Base-by-base conservation (phyloP, 2,329 filamentous ascomycete species). In the Pseudogymnoascus sp. region DNA sequence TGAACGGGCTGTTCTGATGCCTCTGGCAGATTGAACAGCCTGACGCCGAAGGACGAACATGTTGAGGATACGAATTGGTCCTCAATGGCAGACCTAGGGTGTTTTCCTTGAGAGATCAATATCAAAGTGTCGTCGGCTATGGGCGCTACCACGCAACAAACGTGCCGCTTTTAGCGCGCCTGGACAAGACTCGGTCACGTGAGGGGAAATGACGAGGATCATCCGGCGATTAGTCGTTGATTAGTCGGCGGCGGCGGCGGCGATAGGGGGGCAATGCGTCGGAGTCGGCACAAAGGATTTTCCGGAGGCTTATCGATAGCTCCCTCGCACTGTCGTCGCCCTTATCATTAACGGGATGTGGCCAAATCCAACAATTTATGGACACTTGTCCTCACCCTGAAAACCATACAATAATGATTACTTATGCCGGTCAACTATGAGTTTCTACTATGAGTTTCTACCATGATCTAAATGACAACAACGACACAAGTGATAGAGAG, bases 31-130 rank as follows among this genome's bases (percentile, higher is more conserved):
- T 66, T 69, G 67, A 21, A 69, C 68, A 68, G 71, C 70, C 65
- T 71, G 72, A 68, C 69, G 67, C 67, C 71, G 67, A 56, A 72
- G 61, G 63, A 69, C 64, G 65, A 72, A 67, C 72, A 74, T 74
- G 50, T 33, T 56, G 29, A 56, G 50, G 50, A 56, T 56, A 56
- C 17, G 26, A 56, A 56, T 56, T 56, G 50, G 50, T 56, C 50
- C 50, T 56, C 50, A 56, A 56, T 56, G 50, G 50, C 50, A 56
- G 50, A 56, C 50, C 31, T 7, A 10, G 50, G 10, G 50, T 21
- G 50, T 56, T 56, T 56, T 56, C 29, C 29, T 33, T 56, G 50
- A 56, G 50, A n/a, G 29, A 56, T 56, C 50, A 56, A 33, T 56
- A 56, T 56, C 50, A 26, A 26, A 56, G 50, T 56, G 50, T 56